A percentile compares a stretch with the other conserved stretches of the same genome.
Evolutionary conservation across 106 monocot species (phyloP).

Genomic region (Phalaenopsis aphrodite): DNA sequence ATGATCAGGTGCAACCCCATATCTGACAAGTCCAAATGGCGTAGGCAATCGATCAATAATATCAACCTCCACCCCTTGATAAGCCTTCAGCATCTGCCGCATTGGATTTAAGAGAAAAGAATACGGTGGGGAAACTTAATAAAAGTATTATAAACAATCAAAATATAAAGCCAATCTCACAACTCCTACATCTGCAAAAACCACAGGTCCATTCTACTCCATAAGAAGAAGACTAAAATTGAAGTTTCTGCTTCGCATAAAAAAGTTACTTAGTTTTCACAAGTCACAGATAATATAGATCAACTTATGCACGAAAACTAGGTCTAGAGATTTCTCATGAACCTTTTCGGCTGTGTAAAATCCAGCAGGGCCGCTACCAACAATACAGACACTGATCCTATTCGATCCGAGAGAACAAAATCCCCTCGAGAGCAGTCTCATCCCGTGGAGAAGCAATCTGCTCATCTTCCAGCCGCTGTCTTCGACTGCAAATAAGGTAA

Average conservation of each 20-base stretch:
- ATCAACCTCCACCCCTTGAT: constrained; percentile 60
- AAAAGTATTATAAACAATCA: neutral
- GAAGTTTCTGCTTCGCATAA: neutral
- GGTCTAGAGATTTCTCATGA: neutral
- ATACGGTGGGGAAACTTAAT: neutral
- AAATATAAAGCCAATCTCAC: too few relatives aligned
- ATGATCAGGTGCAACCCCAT: constrained; percentile 97
- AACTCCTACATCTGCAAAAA: too few relatives aligned
- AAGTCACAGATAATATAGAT: neutral
- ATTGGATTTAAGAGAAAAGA: neutral
- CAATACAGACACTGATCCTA: constrained; percentile 59
- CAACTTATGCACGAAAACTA: neutral
- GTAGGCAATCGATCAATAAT: constrained; percentile 89
- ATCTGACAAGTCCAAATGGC: constrained; percentile 91
- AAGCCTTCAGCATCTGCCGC: constrained; percentile 66
- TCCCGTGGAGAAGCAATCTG: neutral
- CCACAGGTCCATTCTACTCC: too few relatives aligned
- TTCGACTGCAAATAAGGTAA: neutral
- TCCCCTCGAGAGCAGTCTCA: constrained; percentile 15
- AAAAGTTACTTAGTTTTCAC: neutral
- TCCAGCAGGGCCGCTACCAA: constrained; percentile 92
- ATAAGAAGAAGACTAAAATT: neutral
- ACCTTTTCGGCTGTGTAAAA: constrained; percentile 96
- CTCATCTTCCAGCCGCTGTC: constrained; percentile 7
- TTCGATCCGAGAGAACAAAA: constrained; percentile 15